Evolutionary conservation across 176 grass and related monocot species (phyloP).

Genomic region (Rhynchospora pubera): DNA sequence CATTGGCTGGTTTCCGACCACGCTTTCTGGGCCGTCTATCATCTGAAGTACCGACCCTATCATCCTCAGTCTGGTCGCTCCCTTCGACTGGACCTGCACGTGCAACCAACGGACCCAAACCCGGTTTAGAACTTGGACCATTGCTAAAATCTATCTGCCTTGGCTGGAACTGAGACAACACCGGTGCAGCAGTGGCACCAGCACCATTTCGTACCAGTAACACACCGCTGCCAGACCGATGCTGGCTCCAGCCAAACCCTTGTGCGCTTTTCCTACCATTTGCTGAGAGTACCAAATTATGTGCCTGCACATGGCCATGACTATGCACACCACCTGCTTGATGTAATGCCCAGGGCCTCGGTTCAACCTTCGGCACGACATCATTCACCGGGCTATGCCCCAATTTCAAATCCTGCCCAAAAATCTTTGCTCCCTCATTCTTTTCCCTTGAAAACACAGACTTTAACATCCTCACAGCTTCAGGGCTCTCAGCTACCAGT

Average conservation of each 20-base stretch:
- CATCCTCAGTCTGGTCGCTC: slow-evolving; percentile 23
- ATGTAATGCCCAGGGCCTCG: slow-evolving; percentile 53
- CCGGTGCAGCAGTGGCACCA: slow-evolving; percentile 27
- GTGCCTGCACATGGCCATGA: not conserved
- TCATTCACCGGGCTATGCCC: slow-evolving; percentile 29
- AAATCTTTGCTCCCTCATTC: slow-evolving; percentile 70
- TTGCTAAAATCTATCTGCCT: slow-evolving; percentile 80
- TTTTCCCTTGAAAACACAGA: slow-evolving; percentile 65
- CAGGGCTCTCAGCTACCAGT: slow-evolving; percentile 48
- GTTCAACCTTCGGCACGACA: slow-evolving; percentile 43
- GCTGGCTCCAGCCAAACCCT: slow-evolving; percentile 78
- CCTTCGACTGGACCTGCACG: slow-evolving; percentile 46
- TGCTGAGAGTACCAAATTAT: slow-evolving; percentile 40
- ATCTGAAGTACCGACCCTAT: slow-evolving; percentile 51
- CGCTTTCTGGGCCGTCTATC: slow-evolving; percentile 81
- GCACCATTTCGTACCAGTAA: slow-evolving; percentile 50
- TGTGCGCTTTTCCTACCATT: slow-evolving; percentile 63
- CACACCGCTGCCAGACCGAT: slow-evolving; percentile 62
- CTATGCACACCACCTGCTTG: slow-evolving; percentile 19
- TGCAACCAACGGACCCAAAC: slow-evolving; percentile 40
- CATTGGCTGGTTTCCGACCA: slow-evolving; percentile 95
- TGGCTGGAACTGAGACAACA: slow-evolving; percentile 44
- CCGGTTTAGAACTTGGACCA: slow-evolving; percentile 44
- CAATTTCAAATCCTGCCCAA: slow-evolving; percentile 91
- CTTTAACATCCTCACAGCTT: slow-evolving; percentile 52